Base-by-base conservation (phyloP, 306 rosid species). In the Cucurbita argyrosperma region DNA sequence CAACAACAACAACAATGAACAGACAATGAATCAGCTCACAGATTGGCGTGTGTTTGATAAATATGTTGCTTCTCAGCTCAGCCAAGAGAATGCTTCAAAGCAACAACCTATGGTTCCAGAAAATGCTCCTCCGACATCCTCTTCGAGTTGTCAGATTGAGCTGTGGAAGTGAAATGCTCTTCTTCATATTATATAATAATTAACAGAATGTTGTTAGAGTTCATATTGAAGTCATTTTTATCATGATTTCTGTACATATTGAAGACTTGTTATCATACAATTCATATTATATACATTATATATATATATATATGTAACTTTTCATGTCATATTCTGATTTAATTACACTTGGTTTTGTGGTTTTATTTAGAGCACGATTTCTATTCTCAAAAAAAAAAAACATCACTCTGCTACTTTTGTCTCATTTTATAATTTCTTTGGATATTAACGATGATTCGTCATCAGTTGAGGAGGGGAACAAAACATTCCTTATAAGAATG, bases 31-130 rank as follows among this genome's bases (percentile, higher is more conserved):
- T 63, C 89, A 84, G 65, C 81, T 88, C 7, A 90, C 96, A 4
- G 96, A 92, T 87, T 92, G 98, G 98, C 74, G 98, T 45, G 91
- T 88, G 71, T 87, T 92, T 39, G 96, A 92, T 83, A 92, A 92
- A 77, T 92, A 88, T 82, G 98, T 92, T 45, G 98, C 98, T 65
- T 92, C 96, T 39, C 98, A 92, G 72, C 96, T 92, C 43, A 90
- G 98, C 78, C 96, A 88, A 10, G 88, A 86, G 62, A 83, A 53
- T 72, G 86, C 72, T 38, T 72, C 85, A 9, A 89, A 82, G 84
- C 88, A 83, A 73, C 84, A 85, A 78, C 65, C 80, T 82, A 26
- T 50, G 2, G 83, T 64, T 76, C 89, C 77, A 18, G 81, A 87
- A 69, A 82, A 82, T 82, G 87, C 86, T 62, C 81, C 86, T 62